Base-by-base conservation (phyloP, 306 rosid species). In the peach (Prunus persica) region DNA sequence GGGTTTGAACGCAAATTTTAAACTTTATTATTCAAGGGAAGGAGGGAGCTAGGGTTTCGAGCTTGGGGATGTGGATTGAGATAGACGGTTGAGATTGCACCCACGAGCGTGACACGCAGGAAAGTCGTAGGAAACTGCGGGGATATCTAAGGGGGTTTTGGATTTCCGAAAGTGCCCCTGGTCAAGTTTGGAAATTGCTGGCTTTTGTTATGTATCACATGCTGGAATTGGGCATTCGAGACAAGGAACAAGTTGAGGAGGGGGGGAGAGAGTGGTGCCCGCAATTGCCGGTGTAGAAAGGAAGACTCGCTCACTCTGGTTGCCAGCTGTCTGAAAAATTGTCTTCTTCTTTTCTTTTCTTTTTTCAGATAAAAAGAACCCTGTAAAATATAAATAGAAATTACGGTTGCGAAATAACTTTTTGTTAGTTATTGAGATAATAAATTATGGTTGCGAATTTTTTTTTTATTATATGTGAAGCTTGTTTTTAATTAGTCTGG, bases 1-100 rank as follows among this genome's bases (percentile, higher is more conserved):
- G 69, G 72, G 72, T 55, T 78, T 65, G 76, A 66, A 15, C 1
- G 82, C 58, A 65, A 78, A 68, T 84, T 83, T 81, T 74, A 79
- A 78, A 76, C 77, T 8, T 60, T 38, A 25, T 58, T 30, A 8
- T n/a, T 57, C 34, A 22, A 51, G 11, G 79, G 11, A 12, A n/a
- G 8, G 47, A 57, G 25, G 63, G 56, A 65, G 80, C 82, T 90
- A 90, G 93, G 95, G 96, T 85, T 91, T 93, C 91, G 87, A 81
- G 89, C 84, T 79, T 67, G 79, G 75, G 75, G 67, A 60, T 38
- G 3, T n/a, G 79, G 75, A 67, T 15, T 38, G 27, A n/a, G 73
- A 87, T 84, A 82, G 66, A 89, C 94, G 94, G 92, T 68, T 27
- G 19, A 58, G 84, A 86, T 83, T 75, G 67, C 12, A 41, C 78